phyloP scores from a whole-genome alignment of 2,329 filamentous ascomycete genomes.

The Exophiala aquamarina region DNA sequence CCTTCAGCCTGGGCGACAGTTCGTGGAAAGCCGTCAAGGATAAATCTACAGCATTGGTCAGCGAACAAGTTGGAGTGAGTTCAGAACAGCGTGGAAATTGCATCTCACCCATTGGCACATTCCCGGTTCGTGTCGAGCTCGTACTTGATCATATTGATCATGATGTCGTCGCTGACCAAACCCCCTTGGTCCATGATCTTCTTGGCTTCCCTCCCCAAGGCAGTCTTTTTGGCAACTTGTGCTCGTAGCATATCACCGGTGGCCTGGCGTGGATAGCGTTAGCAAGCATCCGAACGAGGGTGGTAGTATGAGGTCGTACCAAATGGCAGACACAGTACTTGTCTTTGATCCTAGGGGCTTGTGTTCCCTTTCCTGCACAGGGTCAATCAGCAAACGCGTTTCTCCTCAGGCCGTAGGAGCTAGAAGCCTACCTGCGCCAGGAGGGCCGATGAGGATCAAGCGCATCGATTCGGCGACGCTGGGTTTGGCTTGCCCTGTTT shows the following conservation, averaged over 20 bases:
- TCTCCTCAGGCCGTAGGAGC: slow-evolving; percentile 10
- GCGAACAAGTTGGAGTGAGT: not conserved
- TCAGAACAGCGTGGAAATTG: slow-evolving; percentile 20
- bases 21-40: slow-evolving; percentile 96
- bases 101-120: slow-evolving; percentile 86
- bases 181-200: slow-evolving; percentile 99
- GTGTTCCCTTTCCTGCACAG: slow-evolving; percentile 87
- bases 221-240: slow-evolving; percentile 96
- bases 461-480: slow-evolving; percentile 68
- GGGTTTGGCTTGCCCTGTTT: slow-evolving; percentile 48
- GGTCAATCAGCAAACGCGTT: slow-evolving; percentile 23
- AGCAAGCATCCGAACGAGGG: not conserved
- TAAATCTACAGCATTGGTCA: slow-evolving; percentile 66
- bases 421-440: slow-evolving; percentile 78
- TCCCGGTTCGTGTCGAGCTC: slow-evolving; percentile 92
- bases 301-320: slow-evolving; percentile 55
- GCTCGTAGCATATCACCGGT: slow-evolving; percentile 99
- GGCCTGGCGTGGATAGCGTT: slow-evolving; percentile 57
- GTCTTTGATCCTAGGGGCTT: slow-evolving; percentile 97
- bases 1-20: slow-evolving; percentile 94
- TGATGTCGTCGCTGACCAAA: slow-evolving; percentile 96
- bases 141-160: slow-evolving; percentile 99
- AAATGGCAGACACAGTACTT: slow-evolving; percentile 97
- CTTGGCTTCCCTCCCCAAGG: slow-evolving; percentile 93
- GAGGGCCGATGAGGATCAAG: slow-evolving; percentile 97